Percentiles rank a stretch among this genome's conserved stretches.
Conservation (phyloP, 2,329 filamentous ascomycete genomes). For the Claviceps capensis region DNA sequence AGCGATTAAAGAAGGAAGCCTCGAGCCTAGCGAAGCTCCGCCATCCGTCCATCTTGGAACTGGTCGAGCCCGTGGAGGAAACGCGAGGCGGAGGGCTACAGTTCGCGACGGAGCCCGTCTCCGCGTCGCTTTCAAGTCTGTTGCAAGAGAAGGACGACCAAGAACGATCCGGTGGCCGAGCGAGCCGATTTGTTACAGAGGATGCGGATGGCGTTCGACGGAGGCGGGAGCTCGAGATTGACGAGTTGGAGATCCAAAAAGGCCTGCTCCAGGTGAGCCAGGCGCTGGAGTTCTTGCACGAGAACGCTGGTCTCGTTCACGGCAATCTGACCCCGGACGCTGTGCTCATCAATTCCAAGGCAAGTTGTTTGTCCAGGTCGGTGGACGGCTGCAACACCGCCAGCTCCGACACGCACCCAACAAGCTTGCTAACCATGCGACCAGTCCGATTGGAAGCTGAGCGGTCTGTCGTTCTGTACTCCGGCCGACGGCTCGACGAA, state of each 20-base stretch:
- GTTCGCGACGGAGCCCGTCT: conserved; percentile 88
- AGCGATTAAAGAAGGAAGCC: conserved; percentile 83
- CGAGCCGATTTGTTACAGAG: conserved; percentile 70
- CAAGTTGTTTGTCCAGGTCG: conserved; percentile 20
- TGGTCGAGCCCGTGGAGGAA: conserved; percentile 91
- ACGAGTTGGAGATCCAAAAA: conserved; percentile 96
- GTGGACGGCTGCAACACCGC: background rate
- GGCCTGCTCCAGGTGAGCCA: conserved; percentile 86
- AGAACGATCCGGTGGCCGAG: conserved; percentile 56
- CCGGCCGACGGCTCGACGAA: conserved; percentile 64
- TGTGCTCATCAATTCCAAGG: conserved; percentile 87
- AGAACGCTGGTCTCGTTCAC: conserved; percentile 87
- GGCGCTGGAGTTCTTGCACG: conserved; percentile 86
- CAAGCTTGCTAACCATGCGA: background rate
- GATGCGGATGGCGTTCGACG: conserved; percentile 60
- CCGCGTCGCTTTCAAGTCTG: conserved; percentile 70
- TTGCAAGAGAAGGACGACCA: conserved; percentile 82
- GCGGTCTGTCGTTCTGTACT: conserved; percentile 80
- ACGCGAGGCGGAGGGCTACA: conserved; percentile 82
- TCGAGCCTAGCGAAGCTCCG: conserved; percentile 75
- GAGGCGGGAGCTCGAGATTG: conserved; percentile 77
- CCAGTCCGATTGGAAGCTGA: conserved; percentile 95
- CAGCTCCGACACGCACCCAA: background rate
- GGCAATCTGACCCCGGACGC: conserved; percentile 90
- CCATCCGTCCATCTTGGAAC: conserved; percentile 82